Evolutionary conservation across 2,329 filamentous ascomycete species (phyloP).

Genomic region (Colletotrichum sp.): DNA sequence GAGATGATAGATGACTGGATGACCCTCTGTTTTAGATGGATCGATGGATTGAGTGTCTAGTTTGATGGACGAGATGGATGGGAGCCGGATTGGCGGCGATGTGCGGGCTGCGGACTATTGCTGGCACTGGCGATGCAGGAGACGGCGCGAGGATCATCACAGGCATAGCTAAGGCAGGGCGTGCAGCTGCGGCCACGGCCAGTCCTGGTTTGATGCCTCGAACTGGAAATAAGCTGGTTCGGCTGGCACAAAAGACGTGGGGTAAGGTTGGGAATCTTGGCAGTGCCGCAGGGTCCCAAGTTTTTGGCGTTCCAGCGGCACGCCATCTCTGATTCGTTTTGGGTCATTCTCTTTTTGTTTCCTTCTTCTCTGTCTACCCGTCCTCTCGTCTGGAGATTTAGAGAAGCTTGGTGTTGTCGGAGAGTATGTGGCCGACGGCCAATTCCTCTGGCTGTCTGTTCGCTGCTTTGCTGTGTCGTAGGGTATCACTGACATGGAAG

Average conservation of each 20-base stretch:
- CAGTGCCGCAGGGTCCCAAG: conserved; percentile 8
- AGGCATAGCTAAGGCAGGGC: conserved; percentile 9
- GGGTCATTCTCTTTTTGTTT: background rate
- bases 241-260: conserved; percentile 16
- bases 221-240: conserved; percentile 20
- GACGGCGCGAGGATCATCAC: conserved; percentile 16
- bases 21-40: background rate
- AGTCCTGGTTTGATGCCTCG: conserved; percentile 14
- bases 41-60: background rate
- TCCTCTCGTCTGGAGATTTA: background rate
- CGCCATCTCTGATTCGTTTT: conserved; percentile 19
- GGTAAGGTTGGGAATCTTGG: conserved; percentile 22
- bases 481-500: background rate
- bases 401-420: background rate
- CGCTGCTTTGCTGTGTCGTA: background rate
- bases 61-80: background rate
- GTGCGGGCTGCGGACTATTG: background rate
- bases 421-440: background rate
- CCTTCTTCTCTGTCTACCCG: background rate
- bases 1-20: background rate
- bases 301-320: conserved; percentile 15
- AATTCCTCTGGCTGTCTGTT: background rate
- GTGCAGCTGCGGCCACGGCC: conserved; percentile 3
- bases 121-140: conserved; percentile 2
- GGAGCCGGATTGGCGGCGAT: background rate